Evolutionary conservation across 2,329 filamentous ascomycete genomes (phyloP).

Genomic region (Cyphellophora europaea): DNA sequence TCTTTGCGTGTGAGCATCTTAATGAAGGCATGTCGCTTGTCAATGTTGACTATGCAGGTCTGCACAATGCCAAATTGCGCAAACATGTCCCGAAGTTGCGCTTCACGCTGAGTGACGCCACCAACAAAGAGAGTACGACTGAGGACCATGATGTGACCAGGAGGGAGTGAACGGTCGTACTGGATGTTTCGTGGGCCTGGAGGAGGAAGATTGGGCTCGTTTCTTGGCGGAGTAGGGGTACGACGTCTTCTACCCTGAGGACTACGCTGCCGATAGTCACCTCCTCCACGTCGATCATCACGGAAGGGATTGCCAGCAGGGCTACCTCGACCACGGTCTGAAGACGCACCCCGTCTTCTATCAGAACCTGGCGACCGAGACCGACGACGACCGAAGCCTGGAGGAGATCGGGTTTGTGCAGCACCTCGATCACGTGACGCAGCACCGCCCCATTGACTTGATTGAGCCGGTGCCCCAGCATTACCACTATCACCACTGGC

Average conservation of each 20-base stretch:
- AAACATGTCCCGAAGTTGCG: constrained; percentile 74
- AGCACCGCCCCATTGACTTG: constrained; percentile 27
- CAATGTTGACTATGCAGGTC: constrained; percentile 95
- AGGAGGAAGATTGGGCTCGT: constrained; percentile 32
- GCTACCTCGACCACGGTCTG: constrained; percentile 54
- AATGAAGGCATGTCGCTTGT: constrained; percentile 96
- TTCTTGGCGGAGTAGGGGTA: constrained; percentile 48
- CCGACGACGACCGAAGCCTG: constrained; percentile 55
- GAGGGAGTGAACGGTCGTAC: constrained; percentile 63
- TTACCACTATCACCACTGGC: constrained; percentile 23
- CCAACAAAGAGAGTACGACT: constrained; percentile 95
- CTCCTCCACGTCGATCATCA: constrained; percentile 42
- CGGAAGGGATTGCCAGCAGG: constrained; percentile 58
- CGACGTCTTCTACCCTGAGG: constrained; percentile 57
- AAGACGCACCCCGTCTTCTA: constrained; percentile 59
- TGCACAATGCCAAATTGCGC: constrained; percentile 77
- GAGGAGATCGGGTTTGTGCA: constrained; percentile 54
- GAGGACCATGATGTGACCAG: constrained; percentile 78
- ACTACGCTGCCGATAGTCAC: constrained; percentile 79
- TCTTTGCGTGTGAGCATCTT: constrained; percentile 92
- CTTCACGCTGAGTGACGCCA: constrained; percentile 79
- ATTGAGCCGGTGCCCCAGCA: constrained; percentile 21
- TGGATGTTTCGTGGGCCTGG: constrained; percentile 66
- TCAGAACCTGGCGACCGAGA: constrained; percentile 71
- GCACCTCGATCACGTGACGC: constrained; percentile 35